Percentiles rank a stretch among this genome's conserved stretches.
Evolutionary conservation across 441 rosid genomes (phyloP).

Genomic region (Corymbia calophylla): DNA sequence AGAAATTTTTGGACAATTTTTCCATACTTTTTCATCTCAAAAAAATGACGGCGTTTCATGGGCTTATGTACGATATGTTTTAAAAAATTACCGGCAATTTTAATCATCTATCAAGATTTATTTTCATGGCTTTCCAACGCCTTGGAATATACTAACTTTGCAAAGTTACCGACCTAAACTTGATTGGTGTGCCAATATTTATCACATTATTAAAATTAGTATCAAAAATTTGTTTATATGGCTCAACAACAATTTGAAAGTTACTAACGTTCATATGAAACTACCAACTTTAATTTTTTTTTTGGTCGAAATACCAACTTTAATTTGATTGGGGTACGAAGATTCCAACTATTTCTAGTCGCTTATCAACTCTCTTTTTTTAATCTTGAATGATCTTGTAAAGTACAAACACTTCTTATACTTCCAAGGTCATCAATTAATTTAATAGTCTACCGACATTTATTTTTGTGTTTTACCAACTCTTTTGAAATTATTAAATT

Average conservation of each 20-base stretch:
- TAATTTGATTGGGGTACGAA: neutral
- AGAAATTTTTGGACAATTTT: too few species aligned
- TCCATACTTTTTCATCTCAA: accelerated
- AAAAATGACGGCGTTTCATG: neutral
- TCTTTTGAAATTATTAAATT: neutral
- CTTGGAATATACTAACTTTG: neutral
- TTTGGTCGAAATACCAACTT: too few species aligned
- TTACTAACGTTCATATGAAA: neutral
- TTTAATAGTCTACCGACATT: neutral
- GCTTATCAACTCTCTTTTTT: neutral
- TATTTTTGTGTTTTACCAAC: neutral
- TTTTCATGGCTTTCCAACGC: neutral
- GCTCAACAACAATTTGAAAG: neutral
- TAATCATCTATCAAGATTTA: neutral
- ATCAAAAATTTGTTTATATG: neutral
- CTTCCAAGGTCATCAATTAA: neutral
- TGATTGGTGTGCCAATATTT: neutral
- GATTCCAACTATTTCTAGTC: neutral
- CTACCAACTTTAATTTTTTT: neutral
- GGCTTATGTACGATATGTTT: neutral
- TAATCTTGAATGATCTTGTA: neutral
- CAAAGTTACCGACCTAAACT: neutral
- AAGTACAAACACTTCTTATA: neutral
- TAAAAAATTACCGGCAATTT: neutral
- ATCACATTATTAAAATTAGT: neutral